A percentile compares a stretch with the other conserved stretches of the same genome.
Conservation (phyloP, 2,329 filamentous ascomycete species). For the Pseudohalonectria lignicola region DNA sequence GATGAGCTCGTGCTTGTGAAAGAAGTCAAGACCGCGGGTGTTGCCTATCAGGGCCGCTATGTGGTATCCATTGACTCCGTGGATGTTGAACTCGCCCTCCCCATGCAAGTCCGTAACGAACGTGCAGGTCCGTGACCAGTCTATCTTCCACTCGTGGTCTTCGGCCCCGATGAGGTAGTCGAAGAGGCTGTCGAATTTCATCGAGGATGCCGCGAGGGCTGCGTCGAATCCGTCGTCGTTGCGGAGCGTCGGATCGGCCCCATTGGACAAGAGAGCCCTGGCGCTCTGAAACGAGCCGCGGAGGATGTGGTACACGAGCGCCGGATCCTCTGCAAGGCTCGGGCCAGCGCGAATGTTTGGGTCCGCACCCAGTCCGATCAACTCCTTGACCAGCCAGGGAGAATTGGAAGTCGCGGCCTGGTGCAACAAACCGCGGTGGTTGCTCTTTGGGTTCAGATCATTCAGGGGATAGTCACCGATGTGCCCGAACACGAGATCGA, state of each 20-base stretch:
- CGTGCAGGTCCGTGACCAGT: not conserved
- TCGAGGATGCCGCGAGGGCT: not conserved
- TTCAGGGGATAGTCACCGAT: not conserved
- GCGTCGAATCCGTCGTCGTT: not conserved
- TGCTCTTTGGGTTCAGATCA: not conserved
- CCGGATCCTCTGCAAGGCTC: not conserved
- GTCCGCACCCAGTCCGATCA: not conserved
- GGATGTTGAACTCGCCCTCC: not conserved
- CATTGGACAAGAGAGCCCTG: not conserved
- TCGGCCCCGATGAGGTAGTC: not conserved
- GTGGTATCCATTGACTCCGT: not conserved
- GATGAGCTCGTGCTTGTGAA: not conserved
- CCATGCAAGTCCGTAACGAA: no score
- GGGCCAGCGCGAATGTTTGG: not conserved
- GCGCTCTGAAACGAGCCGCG: not conserved
- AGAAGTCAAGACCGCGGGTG: not conserved
- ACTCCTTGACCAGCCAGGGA: not conserved
- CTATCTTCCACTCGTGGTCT: not conserved
- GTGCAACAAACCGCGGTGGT: not conserved
- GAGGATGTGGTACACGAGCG: not conserved
- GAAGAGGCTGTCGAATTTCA: not conserved
- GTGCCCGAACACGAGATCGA: not conserved
- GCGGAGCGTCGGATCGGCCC: not conserved
- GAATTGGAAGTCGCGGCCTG: not conserved
- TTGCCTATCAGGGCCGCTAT: not conserved